Base-by-base conservation (phyloP, 2,329 filamentous ascomycete species). In the Corynespora cassiicola region DNA sequence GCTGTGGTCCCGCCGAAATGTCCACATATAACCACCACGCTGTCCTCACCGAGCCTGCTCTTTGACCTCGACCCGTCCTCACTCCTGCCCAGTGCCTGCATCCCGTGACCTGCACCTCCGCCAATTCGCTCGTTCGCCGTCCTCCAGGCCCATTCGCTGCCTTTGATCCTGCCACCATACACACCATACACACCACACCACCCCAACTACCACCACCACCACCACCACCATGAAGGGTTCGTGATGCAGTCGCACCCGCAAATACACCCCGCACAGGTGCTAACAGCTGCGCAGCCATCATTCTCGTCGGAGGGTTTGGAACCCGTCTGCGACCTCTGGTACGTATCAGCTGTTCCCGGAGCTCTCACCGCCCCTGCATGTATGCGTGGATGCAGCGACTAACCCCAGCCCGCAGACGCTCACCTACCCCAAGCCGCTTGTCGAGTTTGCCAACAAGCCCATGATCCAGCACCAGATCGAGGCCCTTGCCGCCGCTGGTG, bases 391-490 rank as follows among this genome's bases (percentile, higher is more conserved):
- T 31, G 23, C 35, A 38, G 28, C 26, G 16, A 52, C 61, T 69
- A 43, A 64, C 48, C 12, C 31, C 46, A 36, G 44, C n/a, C 37
- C 53, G 50, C 48, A 95, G 90, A 99, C 92, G 61, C 84, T 99
- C 67, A 96, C 94, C 34, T 88, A 96, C 56, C 92, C 92, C 48
- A 99, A 97, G 75, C 92, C 94, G 54, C 82, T 99, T 57, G 94
- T 99, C 65, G 92, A 99, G 76, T 99, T 99, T 67, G 90, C 84
- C 68, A 99, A 99, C 82, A 92, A 94, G 76, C 94, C 91, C 69
- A 99, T 99, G 92, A 97, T 99, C 72, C 81, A 95, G 65, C 92
- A 97, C 75, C 92, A 99, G 76, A 89, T 99, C 61, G 90, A 96
- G 76, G 90, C 90, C 54, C 82, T 99, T 56, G 92, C 94, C 57